Evolutionary conservation across 1,284 basidiomycete genomes (phyloP).

Genomic region (Paramarasmius palmivorus): DNA sequence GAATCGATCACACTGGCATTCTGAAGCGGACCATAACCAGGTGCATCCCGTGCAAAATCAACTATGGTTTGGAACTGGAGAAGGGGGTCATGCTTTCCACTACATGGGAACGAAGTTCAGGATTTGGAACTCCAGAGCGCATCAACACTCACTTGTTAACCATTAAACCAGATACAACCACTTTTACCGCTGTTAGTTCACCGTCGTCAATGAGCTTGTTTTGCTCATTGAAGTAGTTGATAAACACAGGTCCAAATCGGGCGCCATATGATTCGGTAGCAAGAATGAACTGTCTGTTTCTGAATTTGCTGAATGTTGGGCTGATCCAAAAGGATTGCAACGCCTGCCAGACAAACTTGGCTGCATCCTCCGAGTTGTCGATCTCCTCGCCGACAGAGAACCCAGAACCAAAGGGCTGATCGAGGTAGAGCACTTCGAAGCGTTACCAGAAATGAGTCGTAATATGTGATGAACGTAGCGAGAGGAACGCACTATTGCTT

Average conservation of each 20-base stretch:
- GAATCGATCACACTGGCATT: constrained; percentile 30
- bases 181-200: constrained; percentile 28
- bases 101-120: constrained; percentile 15
- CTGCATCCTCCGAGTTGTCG: constrained; percentile 34
- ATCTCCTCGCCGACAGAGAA: constrained; percentile 21
- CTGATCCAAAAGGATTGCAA: constrained; percentile 47
- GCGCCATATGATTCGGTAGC: constrained; percentile 42
- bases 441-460: not conserved
- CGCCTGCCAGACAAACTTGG: constrained; percentile 22
- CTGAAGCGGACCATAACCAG: constrained; percentile 38
- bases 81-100: constrained; percentile 42
- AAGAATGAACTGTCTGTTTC: constrained; percentile 32
- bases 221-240: constrained; percentile 42
- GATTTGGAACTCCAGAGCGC: not conserved
- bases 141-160: constrained; percentile 35
- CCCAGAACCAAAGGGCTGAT: constrained; percentile 43
- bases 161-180: constrained; percentile 41
- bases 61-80: constrained; percentile 38
- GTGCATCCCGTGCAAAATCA: constrained; percentile 36
- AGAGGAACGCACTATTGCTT: constrained; percentile 36
- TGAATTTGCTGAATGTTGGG: not conserved
- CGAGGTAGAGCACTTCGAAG: constrained; percentile 44
- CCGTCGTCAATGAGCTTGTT: constrained; percentile 36
- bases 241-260: constrained; percentile 43
- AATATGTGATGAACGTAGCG: not conserved